These are phyloP conservation scores for Yamadazyma paraphyllophila DNA, from an alignment of 805 yeast genomes.

Conservation along the genomic window DNA sequence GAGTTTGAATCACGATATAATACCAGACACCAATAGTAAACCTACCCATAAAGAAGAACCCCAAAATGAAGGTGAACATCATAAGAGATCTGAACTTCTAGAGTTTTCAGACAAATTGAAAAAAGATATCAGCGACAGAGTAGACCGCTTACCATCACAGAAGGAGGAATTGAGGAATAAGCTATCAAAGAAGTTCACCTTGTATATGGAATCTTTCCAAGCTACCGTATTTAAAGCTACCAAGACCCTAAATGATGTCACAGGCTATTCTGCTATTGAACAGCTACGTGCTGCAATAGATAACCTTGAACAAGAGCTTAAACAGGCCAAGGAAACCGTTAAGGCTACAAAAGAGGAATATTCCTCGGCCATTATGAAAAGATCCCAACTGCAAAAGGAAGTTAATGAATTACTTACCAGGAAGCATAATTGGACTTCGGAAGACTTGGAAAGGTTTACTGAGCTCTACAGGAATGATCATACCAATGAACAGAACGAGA, in stretches of 20 bases:
- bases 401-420: conserved; percentile 85
- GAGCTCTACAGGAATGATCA: conserved; percentile 79
- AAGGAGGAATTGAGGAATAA: conserved; percentile 40
- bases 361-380: conserved; percentile 56
- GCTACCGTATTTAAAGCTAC: conserved; percentile 60
- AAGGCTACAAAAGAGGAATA: conserved; percentile 50
- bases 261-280: conserved; percentile 86
- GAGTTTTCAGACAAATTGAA: conserved; percentile 1
- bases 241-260: conserved; percentile 77
- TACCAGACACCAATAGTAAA: no score
- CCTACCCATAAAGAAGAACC: no score
- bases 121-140: conserved; percentile 7
- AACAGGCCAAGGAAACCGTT: conserved; percentile 47
- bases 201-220: conserved; percentile 54
- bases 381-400: conserved; percentile 75
- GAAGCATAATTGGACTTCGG: conserved; percentile 75
- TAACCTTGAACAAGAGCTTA: conserved; percentile 50
- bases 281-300: conserved; percentile 62
- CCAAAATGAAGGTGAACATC: no score
- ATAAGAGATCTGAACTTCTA: neutral
- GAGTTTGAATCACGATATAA: no score
- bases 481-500: conserved; percentile 60
- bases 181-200: conserved; percentile 37
- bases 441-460: conserved; percentile 83
- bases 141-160: conserved; percentile 45